A percentile compares a stretch with the other conserved stretches of the same genome.
Conservation (phyloP, 306 rosid species). For the Delonix regia region DNA sequence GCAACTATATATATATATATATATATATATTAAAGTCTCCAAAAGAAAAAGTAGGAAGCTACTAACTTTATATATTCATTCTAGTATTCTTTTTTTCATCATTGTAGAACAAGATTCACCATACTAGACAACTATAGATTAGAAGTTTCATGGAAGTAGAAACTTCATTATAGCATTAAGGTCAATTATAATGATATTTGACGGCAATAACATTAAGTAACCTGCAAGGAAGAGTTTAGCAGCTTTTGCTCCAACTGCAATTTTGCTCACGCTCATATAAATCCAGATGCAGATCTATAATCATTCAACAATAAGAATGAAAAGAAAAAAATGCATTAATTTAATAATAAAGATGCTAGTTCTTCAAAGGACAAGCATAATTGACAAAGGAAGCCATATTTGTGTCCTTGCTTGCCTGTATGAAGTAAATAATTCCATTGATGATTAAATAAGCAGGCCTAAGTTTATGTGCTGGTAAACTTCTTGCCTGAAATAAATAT, state of each 20-base stretch:
- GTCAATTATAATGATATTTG: background rate
- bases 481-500: slow-evolving; percentile 67
- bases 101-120: background rate
- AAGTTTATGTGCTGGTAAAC: slow-evolving; percentile 63
- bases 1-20: background rate
- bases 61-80: background rate
- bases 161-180: background rate
- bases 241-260: slow-evolving; percentile 45
- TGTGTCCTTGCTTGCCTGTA: slow-evolving; percentile 61
- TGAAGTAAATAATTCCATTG: slow-evolving; percentile 63
- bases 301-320: slow-evolving; percentile 32
- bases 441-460: slow-evolving; percentile 62
- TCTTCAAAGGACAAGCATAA: slow-evolving; percentile 6
- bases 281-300: slow-evolving; percentile 73
- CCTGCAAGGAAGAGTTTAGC: slow-evolving; percentile 79
- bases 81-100: background rate
- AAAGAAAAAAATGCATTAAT: background rate
- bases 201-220: background rate
- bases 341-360: slow-evolving; percentile 6
- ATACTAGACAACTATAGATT: background rate
- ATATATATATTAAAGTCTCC: background rate
- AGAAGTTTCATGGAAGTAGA: background rate
- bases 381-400: slow-evolving; percentile 19
- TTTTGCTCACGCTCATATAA: slow-evolving; percentile 47
- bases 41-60: background rate